A percentile compares a stretch with the other conserved stretches of the same genome.
Evolutionary conservation across 202 grass and related monocot species (phyloP).

Genomic region (Carex arenaria): DNA sequence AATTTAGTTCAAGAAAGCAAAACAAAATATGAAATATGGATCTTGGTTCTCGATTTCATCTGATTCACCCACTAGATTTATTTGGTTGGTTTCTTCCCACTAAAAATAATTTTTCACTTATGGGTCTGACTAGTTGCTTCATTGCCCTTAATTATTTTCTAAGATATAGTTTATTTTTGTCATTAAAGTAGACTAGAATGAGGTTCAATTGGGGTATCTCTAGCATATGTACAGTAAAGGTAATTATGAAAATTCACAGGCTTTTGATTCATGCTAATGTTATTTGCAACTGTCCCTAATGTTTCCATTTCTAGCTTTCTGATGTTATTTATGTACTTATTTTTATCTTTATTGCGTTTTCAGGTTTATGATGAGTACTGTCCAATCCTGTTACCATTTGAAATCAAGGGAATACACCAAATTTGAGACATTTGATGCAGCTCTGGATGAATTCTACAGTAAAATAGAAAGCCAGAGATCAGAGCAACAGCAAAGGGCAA

Average conservation of each 20-base stretch:
- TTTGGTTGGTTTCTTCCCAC: no score
- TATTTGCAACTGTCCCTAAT: conserved; percentile 5
- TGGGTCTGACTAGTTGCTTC: no score
- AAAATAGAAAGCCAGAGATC: conserved; percentile 98
- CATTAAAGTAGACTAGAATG: no score
- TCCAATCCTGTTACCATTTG: conserved; percentile 83
- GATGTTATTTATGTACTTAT: conserved; percentile 15
- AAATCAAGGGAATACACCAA: conserved; percentile 65
- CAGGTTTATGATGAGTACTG: conserved; percentile 97
- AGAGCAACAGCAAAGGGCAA: conserved; percentile 82
- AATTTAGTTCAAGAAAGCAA: no score
- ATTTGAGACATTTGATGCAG: conserved; percentile 86
- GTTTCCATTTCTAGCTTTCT: conserved; percentile 28
- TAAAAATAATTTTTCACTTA: no score
- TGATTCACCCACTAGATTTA: no score
- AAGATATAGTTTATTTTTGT: no score
- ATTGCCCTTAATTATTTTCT: no score
- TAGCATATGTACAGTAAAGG: no score
- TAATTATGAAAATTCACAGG: not conserved
- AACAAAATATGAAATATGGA: no score
- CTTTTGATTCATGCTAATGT: conserved; percentile 4
- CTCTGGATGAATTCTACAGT: conserved; percentile 93
- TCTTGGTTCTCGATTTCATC: no score
- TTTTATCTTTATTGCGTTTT: conserved; percentile 22
- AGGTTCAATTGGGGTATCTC: no score